Percentiles rank a stretch among this genome's conserved stretches.
Evolutionary conservation across 352 stramenopile species (phyloP).

Genomic region (Thalassiosira hispida): DNA sequence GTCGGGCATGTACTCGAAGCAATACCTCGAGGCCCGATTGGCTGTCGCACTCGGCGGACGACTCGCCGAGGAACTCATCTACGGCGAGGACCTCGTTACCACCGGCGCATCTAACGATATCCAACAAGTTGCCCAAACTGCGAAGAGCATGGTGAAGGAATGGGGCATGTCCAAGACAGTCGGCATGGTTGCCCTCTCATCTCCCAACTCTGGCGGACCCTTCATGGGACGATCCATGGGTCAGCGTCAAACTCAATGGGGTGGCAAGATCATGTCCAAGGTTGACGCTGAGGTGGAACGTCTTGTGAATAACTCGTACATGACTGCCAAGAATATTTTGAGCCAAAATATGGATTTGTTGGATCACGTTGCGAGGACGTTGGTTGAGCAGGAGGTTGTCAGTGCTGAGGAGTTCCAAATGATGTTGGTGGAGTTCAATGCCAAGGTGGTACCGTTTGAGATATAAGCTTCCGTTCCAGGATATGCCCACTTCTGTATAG

Average conservation of each 20-base stretch:
- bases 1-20: slow-evolving; percentile 84
- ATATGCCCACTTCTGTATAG: no score
- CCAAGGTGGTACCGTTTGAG: slow-evolving; percentile 79
- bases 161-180: slow-evolving; percentile 85
- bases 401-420: slow-evolving; percentile 85
- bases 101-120: slow-evolving; percentile 87
- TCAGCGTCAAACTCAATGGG: slow-evolving; percentile 69
- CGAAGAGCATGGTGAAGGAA: slow-evolving; percentile 85
- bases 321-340: slow-evolving; percentile 86
- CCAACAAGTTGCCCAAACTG: slow-evolving; percentile 84
- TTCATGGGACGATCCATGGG: slow-evolving; percentile 78
- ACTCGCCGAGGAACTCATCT: slow-evolving; percentile 86
- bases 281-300: slow-evolving; percentile 85
- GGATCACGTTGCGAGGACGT: slow-evolving; percentile 79
- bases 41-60: slow-evolving; percentile 83
- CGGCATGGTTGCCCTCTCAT: slow-evolving; percentile 68
- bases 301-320: slow-evolving; percentile 87
- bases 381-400: slow-evolving; percentile 87
- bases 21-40: slow-evolving; percentile 85
- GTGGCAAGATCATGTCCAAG: slow-evolving; percentile 70
- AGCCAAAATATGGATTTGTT: slow-evolving; percentile 84
- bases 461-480: slow-evolving; percentile 83
- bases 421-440: slow-evolving; percentile 84
- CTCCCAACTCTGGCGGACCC: slow-evolving; percentile 59
- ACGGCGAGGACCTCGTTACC: slow-evolving; percentile 82